phyloP scores from a whole-genome alignment of 768 basidiomycete genomes.

The Saitozyma sp. region DNA sequence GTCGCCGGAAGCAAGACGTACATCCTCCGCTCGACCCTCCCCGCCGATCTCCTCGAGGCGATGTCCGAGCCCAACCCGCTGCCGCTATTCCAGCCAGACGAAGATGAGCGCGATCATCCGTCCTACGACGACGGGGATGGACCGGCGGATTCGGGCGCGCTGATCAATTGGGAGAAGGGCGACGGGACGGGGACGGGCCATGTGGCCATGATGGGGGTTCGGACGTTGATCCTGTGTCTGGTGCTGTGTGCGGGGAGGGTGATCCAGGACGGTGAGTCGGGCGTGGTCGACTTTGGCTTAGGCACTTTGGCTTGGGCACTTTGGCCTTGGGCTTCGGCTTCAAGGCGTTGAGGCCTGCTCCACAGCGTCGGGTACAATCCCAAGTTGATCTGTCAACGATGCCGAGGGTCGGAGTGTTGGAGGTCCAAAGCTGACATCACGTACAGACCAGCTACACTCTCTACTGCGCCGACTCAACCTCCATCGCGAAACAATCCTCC shows the following conservation, averaged over 20 bases:
- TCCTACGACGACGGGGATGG: conserved; percentile 54
- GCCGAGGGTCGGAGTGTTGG: too few relatives aligned
- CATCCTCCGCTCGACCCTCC: conserved; percentile 74
- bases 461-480: conserved; percentile 72
- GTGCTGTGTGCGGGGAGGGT: conserved; percentile 78
- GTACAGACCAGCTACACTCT: conserved; percentile 68
- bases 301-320: background rate
- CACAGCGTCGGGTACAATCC: background rate
- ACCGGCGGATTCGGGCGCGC: conserved; percentile 59
- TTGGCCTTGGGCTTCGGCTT: background rate
- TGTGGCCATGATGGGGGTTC: conserved; percentile 65
- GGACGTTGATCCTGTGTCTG: conserved; percentile 77
- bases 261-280: conserved; percentile 68
- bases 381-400: background rate
- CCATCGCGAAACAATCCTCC: conserved; percentile 57
- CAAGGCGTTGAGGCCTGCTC: background rate
- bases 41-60: conserved; percentile 60
- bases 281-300: conserved; percentile 1
- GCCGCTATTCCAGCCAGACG: conserved; percentile 57
- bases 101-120: conserved; percentile 54
- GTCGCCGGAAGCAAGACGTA: conserved; percentile 70
- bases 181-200: conserved; percentile 60
- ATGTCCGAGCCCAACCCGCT: conserved; percentile 57
- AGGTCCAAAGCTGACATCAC: conserved; percentile 1
- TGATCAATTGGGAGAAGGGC: conserved; percentile 45